Conservation (phyloP, 169 alveolate genomes). For the Eimeria tenella region DNA sequence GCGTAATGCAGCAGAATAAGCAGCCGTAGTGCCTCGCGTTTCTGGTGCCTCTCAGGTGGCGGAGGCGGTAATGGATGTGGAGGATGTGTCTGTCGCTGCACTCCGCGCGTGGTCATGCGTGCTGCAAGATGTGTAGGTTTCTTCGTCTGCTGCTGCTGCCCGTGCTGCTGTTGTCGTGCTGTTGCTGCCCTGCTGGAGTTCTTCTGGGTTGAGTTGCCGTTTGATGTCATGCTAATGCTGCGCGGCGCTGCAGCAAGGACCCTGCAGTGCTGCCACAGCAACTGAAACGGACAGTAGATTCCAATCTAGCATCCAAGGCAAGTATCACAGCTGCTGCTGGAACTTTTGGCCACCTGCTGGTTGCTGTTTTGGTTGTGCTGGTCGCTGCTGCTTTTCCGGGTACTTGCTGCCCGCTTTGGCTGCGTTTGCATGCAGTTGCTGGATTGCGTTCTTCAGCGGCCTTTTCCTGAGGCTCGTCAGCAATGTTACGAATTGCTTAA, state of each 20-base stretch:
- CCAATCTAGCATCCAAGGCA: slow-evolving; percentile 33
- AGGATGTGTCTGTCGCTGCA: neutral
- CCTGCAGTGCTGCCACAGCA: slow-evolving; percentile 1
- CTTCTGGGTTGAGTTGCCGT: neutral
- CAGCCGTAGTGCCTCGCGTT: neutral
- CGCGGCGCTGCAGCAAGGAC: slow-evolving; percentile 13
- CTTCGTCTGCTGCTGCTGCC: slow-evolving; percentile 16
- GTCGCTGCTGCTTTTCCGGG: neutral
- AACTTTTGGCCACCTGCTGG: neutral
- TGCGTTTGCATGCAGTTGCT: slow-evolving; percentile 6
- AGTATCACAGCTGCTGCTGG: neutral
- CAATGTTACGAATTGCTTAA: neutral
- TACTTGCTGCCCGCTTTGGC: neutral
- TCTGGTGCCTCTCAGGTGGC: slow-evolving; percentile 23
- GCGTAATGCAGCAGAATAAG: neutral
- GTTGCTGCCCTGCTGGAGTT: neutral
- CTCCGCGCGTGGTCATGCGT: neutral
- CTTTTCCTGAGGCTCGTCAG: slow-evolving; percentile 40
- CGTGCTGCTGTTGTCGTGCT: slow-evolving; percentile 12
- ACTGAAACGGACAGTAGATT: neutral
- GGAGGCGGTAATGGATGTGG: neutral
- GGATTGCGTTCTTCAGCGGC: slow-evolving; percentile 35
- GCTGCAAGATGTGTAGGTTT: neutral
- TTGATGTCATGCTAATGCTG: neutral
- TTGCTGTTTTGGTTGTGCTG: neutral